Base-by-base conservation (phyloP, 257 asterid genomes). In the Solanum piurae region DNA sequence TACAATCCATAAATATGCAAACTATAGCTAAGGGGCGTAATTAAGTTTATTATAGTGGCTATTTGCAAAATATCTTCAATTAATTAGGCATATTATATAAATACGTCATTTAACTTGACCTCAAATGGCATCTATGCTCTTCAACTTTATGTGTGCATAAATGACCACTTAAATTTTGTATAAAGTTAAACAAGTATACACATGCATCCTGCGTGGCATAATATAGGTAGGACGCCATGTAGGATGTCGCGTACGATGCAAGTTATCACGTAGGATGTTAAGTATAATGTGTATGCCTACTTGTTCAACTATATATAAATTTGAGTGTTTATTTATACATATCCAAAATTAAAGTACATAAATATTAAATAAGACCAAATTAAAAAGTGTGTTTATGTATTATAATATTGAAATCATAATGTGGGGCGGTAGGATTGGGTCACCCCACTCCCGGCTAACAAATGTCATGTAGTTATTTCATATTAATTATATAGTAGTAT, bases 121-220 rank as follows among this genome's bases (percentile, higher is more conserved):
- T 3, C 11, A 55, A 58, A 3, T 58, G 66, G 1, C 12, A 7
- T 58, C 1, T 58, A 58, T 20, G 27, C 66, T 21, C 11, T 58
- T 21, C 66, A 58, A 58, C 12, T 58, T 58, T 58, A 21, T 20
- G 5, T 58, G 25, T 3, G 66, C 66, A 58, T 58, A 20, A 21
- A 21, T 58, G 27, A 7, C 27, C 10, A 55, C 10, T 18, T 55
- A 55, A 55, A 55, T 7, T 18, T 55, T 55, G 64, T 20, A 55
- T 20, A 55, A 55, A 55, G 4, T 55, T 55, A 55, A 55, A 55
- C 5, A 55, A 55, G 11, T 20, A 20, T 55, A 55, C 10, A 55
- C 11, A 18, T 18, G 0, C 9, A 55, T 55, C 1, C 6, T 18
- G 10, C 10, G 2, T 21, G 10, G 0, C 1, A 7, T 20, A 58